Percentiles rank a stretch among this genome's conserved stretches.
Evolutionary conservation across 179 eudicot species (phyloP).

Genomic region (Amaranthus tricolor): DNA sequence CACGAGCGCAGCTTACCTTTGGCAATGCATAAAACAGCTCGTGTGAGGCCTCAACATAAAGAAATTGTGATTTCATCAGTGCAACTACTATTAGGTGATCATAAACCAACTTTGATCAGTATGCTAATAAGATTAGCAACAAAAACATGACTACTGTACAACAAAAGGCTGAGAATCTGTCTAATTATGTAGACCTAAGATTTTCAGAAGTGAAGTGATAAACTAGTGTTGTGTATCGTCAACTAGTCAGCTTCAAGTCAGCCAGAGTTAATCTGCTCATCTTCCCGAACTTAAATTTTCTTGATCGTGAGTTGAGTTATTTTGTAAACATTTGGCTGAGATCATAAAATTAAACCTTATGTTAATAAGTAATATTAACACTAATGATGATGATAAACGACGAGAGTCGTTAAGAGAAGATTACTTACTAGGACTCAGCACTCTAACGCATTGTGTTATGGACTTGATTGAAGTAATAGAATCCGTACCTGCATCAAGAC

Average conservation of each 20-base stretch:
- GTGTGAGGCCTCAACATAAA: too few species aligned
- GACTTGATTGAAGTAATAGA: slow-evolving; percentile 58
- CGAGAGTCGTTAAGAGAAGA: not conserved
- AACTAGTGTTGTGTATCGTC: not conserved
- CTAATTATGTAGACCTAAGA: slow-evolving; percentile 2
- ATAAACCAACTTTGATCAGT: too few species aligned
- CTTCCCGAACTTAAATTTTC: slow-evolving; percentile 26
- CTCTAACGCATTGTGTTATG: slow-evolving; percentile 53
- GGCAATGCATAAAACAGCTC: too few species aligned
- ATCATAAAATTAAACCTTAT: not conserved
- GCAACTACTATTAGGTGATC: too few species aligned
- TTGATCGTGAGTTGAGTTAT: slow-evolving; percentile 18
- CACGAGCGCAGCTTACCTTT: too few species aligned
- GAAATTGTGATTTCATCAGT: too few species aligned
- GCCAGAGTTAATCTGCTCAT: slow-evolving; percentile 18
- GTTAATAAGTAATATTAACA: not conserved
- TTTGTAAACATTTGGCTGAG: slow-evolving; percentile 26
- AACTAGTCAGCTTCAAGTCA: slow-evolving; percentile 23
- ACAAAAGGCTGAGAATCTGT: not conserved
- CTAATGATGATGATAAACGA: not conserved
- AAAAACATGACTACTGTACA: too few species aligned
- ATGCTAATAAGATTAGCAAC: not conserved
- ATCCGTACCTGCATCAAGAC: slow-evolving; percentile 43
- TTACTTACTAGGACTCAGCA: slow-evolving; percentile 70
- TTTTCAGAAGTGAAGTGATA: not conserved